Evolutionary conservation across 192 early-diverging fungal species (phyloP).

Genomic region (Bifiguratus adelaidae): DNA sequence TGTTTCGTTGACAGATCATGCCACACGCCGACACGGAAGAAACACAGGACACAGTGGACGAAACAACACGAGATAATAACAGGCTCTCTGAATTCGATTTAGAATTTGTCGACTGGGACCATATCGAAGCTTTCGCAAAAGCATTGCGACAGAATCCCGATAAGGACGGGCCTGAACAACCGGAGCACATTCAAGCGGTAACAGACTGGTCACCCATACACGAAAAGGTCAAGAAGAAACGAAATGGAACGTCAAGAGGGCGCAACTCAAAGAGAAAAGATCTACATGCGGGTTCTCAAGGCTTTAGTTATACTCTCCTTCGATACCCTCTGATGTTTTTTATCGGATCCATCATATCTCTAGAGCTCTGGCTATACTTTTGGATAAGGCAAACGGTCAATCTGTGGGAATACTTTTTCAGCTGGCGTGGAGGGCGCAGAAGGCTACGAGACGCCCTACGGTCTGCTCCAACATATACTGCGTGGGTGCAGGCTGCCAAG

Average conservation of each 20-base stretch:
- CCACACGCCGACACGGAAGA: too few relatives aligned
- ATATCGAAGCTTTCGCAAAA: constrained; percentile 30
- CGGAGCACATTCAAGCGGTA: constrained; percentile 41
- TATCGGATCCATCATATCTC: constrained; percentile 41
- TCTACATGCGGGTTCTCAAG: constrained; percentile 12
- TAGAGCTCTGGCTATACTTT: constrained; percentile 51
- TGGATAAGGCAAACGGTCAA: constrained; percentile 46
- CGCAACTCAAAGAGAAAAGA: constrained; percentile 8
- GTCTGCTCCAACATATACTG: constrained; percentile 44
- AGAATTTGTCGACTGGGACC: constrained; percentile 30
- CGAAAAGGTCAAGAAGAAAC: constrained; percentile 14
- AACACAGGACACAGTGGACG: too few relatives aligned
- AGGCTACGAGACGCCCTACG: constrained; percentile 31
- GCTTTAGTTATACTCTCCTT: constrained; percentile 35
- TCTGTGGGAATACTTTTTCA: constrained; percentile 51
- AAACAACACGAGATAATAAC: too few relatives aligned
- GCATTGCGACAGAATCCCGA: constrained; percentile 29
- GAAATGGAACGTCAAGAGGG: too few relatives aligned
- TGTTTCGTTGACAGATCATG: too few relatives aligned
- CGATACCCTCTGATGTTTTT: constrained; percentile 43
- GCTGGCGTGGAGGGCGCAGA: constrained; percentile 46
- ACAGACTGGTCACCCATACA: constrained; percentile 39
- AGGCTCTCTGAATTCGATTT: constrained; percentile 32
- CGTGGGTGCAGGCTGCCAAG: constrained; percentile 49
- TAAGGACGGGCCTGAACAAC: background rate